Evolutionary conservation across 78 protist genomes (phyloP), one percentile per base, ranked within the genome.

Genomic region (Salpingoeca rosetta): DNA sequence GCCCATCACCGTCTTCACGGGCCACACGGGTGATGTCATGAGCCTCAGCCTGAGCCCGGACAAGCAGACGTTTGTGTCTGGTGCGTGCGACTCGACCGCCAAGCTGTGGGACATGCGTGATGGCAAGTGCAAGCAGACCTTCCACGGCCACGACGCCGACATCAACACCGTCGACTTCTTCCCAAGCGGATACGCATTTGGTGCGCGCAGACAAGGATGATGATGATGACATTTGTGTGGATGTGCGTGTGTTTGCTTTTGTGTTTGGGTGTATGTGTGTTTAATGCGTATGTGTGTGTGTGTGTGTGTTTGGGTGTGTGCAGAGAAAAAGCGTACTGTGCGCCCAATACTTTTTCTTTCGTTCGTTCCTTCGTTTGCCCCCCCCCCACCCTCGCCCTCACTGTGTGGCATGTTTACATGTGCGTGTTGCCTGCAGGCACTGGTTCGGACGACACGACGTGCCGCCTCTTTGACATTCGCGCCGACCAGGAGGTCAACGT

Each of bases 1-100:
- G 65, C 78, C 51, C 65, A 81, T 56, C 44, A 82, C 90, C 3
- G 36, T 1, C 38, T 43, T 74, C 86, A 78, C 86, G 41, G 93
- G 96, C 45, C 99, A 97, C 92, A 83, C 87, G 26, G 98, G 97
- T 42, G 98, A 96, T 81, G 99, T 97, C 44, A 97, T 94, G 98
- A 82, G 80, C 35, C 40, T 43, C 38, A 24, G 1, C 26, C 37
- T 88, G 56, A 42, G 73, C 37, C 91, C 95, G 86, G 92, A 94
- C 80, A 75, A 75, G 25, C 90, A 93, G 88, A 86, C 87, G 51
- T 96, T 96, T 82, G 93, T 96, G 10, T 90, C 95, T 28, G 98
- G 97, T 37, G 90, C 97, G 17, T 91, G 95, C 87, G 98, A 96
- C 83, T 84, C 92, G 12, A 75, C 83, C 22, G 97, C 99, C 22